Percentiles rank a stretch among this genome's conserved stretches.
phyloP scores from a whole-genome alignment of 768 basidiomycete species.

The Tricholoma furcatifolium region DNA sequence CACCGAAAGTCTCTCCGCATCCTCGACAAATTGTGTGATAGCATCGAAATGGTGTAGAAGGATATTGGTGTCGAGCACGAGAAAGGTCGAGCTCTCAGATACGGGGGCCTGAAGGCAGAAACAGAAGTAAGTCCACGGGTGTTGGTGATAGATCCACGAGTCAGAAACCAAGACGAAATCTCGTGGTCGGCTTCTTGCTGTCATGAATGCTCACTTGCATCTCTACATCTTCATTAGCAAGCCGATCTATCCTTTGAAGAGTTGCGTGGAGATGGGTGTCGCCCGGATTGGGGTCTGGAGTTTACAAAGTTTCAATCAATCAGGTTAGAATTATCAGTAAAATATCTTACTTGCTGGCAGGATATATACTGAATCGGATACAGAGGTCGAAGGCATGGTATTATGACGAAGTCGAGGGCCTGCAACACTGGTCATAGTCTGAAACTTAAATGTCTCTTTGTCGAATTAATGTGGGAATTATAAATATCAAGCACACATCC shows the following conservation, averaged over 20 bases:
- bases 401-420: slow-evolving; percentile 3
- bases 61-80: slow-evolving; percentile 81
- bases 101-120: slow-evolving; percentile 35
- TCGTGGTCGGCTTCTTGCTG: slow-evolving; percentile 3
- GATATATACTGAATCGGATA: background rate
- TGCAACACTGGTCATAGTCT: background rate
- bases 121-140: slow-evolving; percentile 1
- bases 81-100: slow-evolving; percentile 39
- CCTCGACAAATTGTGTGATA: slow-evolving; percentile 61
- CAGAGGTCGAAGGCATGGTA: background rate
- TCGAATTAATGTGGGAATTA: no score
- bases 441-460: background rate
- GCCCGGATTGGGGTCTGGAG: slow-evolving; percentile 13
- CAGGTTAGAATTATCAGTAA: no score
- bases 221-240: slow-evolving; percentile 68
- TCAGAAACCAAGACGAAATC: slow-evolving; percentile 1
- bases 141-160: slow-evolving; percentile 4
- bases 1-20: slow-evolving; percentile 48
- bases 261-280: slow-evolving; percentile 37
- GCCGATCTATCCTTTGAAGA: slow-evolving; percentile 49
- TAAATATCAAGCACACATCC: background rate
- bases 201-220: slow-evolving; percentile 54
- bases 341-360: slow-evolving; percentile 12
- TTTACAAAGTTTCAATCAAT: background rate
- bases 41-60: slow-evolving; percentile 66